Conservation (phyloP, 129 eudicot genomes). For the Glebionis coronaria region DNA sequence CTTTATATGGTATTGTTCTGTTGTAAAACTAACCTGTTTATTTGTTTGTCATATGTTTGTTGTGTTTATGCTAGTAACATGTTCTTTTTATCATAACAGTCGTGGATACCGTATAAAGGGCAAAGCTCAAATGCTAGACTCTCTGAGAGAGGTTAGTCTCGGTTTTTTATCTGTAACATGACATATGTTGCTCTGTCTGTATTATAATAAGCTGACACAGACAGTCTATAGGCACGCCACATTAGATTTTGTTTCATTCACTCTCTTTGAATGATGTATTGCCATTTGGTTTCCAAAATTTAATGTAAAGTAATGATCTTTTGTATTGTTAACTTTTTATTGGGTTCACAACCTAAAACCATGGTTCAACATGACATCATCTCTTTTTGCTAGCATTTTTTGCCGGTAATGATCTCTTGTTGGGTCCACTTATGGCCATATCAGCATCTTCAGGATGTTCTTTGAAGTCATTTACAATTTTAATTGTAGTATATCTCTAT, state of each 20-base stretch:
- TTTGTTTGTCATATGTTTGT: neutral
- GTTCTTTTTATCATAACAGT: constrained; percentile 38
- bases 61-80: constrained; percentile 10
- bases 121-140: constrained; percentile 72
- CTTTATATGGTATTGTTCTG: constrained; percentile 55
- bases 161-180: neutral
- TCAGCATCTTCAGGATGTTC: constrained; percentile 5
- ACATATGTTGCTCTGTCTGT: too few relatives aligned
- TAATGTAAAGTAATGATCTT: too few relatives aligned
- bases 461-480: too few relatives aligned
- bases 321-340: too few relatives aligned
- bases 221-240: neutral
- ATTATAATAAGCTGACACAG: too few relatives aligned
- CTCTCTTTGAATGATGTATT: too few relatives aligned
- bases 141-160: constrained; percentile 77
- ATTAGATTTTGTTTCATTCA: too few relatives aligned
- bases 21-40: neutral
- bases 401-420: constrained; percentile 8
- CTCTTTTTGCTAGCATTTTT: neutral
- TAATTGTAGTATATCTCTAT: neutral
- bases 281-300: too few relatives aligned
- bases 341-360: too few relatives aligned
- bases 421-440: constrained; percentile 9
- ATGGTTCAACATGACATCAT: too few relatives aligned
- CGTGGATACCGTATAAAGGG: constrained; percentile 97